A percentile compares a stretch with the other conserved stretches of the same genome.
Evolutionary conservation across 352 stramenopile species (phyloP).

Genomic region (Phytophthora lateralis): DNA sequence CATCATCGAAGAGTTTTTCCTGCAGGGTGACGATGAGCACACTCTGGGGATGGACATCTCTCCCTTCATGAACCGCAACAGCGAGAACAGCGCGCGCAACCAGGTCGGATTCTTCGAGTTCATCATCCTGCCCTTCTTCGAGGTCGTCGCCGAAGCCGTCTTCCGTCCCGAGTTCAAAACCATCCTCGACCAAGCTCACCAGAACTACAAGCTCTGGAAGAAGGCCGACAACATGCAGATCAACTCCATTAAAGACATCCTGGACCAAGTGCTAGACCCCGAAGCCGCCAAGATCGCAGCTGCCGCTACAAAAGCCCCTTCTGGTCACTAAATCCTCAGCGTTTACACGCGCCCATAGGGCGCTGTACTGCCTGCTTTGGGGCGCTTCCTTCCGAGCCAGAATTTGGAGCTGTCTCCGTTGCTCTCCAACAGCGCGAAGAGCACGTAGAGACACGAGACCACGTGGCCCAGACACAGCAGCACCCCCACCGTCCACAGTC

Average conservation of each 20-base stretch:
- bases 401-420: slow-evolving; percentile 70
- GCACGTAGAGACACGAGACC: slow-evolving; percentile 64
- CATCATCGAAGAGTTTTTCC: slow-evolving; percentile 95
- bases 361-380: slow-evolving; percentile 1
- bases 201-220: slow-evolving; percentile 87
- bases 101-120: slow-evolving; percentile 89
- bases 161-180: slow-evolving; percentile 80
- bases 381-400: slow-evolving; percentile 56
- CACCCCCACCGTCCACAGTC: slow-evolving; percentile 21
- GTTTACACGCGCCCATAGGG: slow-evolving; percentile 31
- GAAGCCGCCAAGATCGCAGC: slow-evolving; percentile 31
- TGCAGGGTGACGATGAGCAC: slow-evolving; percentile 94
- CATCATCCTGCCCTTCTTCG: slow-evolving; percentile 84
- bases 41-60: slow-evolving; percentile 86
- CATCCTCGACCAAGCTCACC: slow-evolving; percentile 80
- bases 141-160: slow-evolving; percentile 77
- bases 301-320: slow-evolving; percentile 7
- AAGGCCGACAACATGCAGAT: slow-evolving; percentile 80
- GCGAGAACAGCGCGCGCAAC: slow-evolving; percentile 86
- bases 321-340: slow-evolving; percentile 8
- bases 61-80: slow-evolving; percentile 93
- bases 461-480: slow-evolving; percentile 64
- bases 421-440: slow-evolving; percentile 75
- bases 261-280: slow-evolving; percentile 74
- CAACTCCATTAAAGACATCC: slow-evolving; percentile 86